Base-by-base conservation (phyloP, 805 yeast genomes). In the Candida cerambycidarum region DNA sequence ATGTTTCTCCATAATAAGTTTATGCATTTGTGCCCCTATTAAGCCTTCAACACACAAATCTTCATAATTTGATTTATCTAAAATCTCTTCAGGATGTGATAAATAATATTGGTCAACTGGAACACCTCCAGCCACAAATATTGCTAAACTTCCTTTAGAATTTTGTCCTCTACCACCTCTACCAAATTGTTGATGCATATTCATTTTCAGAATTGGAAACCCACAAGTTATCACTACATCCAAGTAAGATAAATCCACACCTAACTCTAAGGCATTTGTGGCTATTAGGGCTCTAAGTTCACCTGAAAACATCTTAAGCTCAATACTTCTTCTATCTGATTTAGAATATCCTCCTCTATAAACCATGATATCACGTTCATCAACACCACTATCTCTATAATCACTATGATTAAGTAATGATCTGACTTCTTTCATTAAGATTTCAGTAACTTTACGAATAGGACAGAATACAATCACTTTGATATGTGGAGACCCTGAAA, bases 261-360 rank as follows among this genome's bases (percentile, higher is more conserved):
- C 99, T 37, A 93, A 74, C 57, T 93, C 99, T 44, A 93, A 67
- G 0, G 99, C 99, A 62, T 90, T 89, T 0, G 99, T 93, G 0
- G 99, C 92, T 4, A 93, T 80, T 19, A 95, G 86, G 0, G 96
- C 97, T 45, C 83, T 72, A 19, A 93, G 62, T 42, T 82, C 79
- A 0, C 98, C 97, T 48, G 77, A 78, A 58, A 93, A 93, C 97
- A 93, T 88, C 53, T 86, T 88, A 36, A 75, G 72, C 60, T 93
- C 99, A 44, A 93, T 92, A 42, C 80, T 75, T 50, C 99, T 76
- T 50, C 99, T 74, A 56, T 92, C 98, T 1, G 76, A 64, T 1
- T 90, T 82, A 3, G 95, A 80, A 57, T 93, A 93, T 1, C 99
- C 99, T 28, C 98, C 99, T 50, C 99, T 70, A 54, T 93, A 93